Percentiles rank a stretch among this genome's conserved stretches.
Conservation (phyloP, 2,329 filamentous ascomycete genomes). For the Pseudogymnoascus sp. region DNA sequence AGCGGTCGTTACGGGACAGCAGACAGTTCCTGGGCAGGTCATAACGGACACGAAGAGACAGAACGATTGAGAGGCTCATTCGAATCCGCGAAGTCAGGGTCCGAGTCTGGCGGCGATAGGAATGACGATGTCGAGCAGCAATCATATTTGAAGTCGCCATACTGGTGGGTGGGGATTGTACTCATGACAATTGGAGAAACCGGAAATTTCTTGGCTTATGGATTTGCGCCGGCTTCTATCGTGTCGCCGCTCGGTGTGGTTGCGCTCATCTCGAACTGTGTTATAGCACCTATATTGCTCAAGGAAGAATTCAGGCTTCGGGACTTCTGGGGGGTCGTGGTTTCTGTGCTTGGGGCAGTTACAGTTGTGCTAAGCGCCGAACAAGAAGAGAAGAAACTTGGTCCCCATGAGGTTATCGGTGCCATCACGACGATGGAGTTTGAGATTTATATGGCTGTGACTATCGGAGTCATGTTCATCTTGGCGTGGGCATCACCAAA, state of each 20-base stretch:
- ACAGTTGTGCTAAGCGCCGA: conserved; percentile 89
- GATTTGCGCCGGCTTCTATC: conserved; percentile 94
- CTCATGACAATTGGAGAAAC: conserved; percentile 89
- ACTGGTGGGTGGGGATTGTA: conserved; percentile 93
- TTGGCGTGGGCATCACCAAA: conserved; percentile 76
- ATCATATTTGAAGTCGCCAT: conserved; percentile 78
- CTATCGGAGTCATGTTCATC: conserved; percentile 61
- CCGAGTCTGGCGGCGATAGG: conserved; percentile 24
- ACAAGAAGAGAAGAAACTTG: conserved; percentile 80
- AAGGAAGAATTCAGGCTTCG: conserved; percentile 80
- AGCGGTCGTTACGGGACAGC: conserved; percentile 38
- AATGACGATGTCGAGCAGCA: conserved; percentile 31
- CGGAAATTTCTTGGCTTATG: conserved; percentile 95
- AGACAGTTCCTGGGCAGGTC: conserved; percentile 18
- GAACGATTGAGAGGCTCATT: conserved; percentile 47
- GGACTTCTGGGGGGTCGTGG: conserved; percentile 80
- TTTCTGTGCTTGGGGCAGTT: conserved; percentile 81
- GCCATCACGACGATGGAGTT: conserved; percentile 85
- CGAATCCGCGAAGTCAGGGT: conserved; percentile 36
- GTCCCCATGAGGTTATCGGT: conserved; percentile 81
- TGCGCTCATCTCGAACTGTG: conserved; percentile 89
- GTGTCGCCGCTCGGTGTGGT: conserved; percentile 96
- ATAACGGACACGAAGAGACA: conserved; percentile 35
- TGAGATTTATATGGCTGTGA: conserved; percentile 79
- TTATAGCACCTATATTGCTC: conserved; percentile 90